Conservation (phyloP, 192 early-diverging fungal genomes). For the Backusella sp. region DNA sequence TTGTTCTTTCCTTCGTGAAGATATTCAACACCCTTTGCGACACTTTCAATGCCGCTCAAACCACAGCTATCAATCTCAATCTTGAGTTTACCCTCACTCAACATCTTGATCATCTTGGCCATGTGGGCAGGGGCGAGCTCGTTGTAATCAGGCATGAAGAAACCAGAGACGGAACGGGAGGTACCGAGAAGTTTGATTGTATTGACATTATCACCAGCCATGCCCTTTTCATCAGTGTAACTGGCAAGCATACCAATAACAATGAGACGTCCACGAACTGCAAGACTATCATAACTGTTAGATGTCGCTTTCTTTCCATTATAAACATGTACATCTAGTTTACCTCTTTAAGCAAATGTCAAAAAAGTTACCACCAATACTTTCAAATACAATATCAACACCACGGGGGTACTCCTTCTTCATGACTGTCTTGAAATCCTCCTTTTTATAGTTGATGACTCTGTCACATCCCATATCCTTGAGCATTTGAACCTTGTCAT, state of each 20-base stretch:
- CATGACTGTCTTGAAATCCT: conserved; percentile 46
- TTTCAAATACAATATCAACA: conserved; percentile 59
- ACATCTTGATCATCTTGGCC: conserved; percentile 25
- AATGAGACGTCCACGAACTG: conserved; percentile 30
- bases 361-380: conserved; percentile 55
- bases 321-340: conserved; percentile 27
- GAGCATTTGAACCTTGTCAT: conserved; percentile 49
- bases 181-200: conserved; percentile 46
- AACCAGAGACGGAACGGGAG: conserved; percentile 50
- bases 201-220: conserved; percentile 41
- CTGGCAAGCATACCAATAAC: conserved; percentile 30
- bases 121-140: conserved; percentile 32
- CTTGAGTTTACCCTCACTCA: conserved; percentile 37
- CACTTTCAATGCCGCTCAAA: conserved; percentile 37
- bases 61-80: conserved; percentile 40
- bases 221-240: conserved; percentile 22
- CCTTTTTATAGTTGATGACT: conserved; percentile 60
- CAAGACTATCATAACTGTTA: conserved; percentile 15
- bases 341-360: conserved; percentile 37
- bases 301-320: conserved; percentile 26
- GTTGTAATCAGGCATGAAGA: conserved; percentile 54
- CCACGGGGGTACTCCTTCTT: conserved; percentile 55
- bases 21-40: conserved; percentile 45
- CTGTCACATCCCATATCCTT: conserved; percentile 54
- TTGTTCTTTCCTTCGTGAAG: conserved; percentile 53